These are phyloP conservation scores for Pseudogymnoascus sp. DNA, from an alignment of 2,329 filamentous ascomycete genomes.

Conservation along the genomic window DNA sequence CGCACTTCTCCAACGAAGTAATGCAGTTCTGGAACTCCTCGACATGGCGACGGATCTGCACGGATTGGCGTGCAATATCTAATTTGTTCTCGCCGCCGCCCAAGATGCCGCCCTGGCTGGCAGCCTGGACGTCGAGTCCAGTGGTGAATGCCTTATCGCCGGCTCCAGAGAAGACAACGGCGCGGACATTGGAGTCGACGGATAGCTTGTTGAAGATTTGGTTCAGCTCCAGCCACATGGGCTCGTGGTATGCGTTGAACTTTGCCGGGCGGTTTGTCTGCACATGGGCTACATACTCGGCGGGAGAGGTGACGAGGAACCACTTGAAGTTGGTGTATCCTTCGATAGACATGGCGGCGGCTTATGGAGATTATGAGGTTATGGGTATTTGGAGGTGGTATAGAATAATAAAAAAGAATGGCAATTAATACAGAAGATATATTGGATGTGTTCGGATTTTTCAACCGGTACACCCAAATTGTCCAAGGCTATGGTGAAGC, in stretches of 20 bases:
- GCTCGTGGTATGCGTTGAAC: conserved; percentile 77
- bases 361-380: not conserved
- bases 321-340: conserved; percentile 46
- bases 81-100: conserved; percentile 21
- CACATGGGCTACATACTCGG: conserved; percentile 72
- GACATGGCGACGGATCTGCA: conserved; percentile 57
- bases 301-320: conserved; percentile 66
- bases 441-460: not conserved
- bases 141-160: conserved; percentile 79
- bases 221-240: conserved; percentile 80
- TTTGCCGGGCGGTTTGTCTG: conserved; percentile 83
- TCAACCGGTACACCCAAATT: not conserved
- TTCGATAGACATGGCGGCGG: not conserved
- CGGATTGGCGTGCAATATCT: conserved; percentile 59
- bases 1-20: conserved; percentile 68
- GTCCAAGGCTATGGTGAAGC: not conserved
- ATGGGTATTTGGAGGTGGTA: not conserved
- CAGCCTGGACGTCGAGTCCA: conserved; percentile 74
- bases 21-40: conserved; percentile 74
- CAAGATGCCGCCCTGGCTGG: conserved; percentile 43
- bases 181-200: conserved; percentile 61
- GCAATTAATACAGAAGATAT: not conserved
- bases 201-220: conserved; percentile 65
- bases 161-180: conserved; percentile 69
- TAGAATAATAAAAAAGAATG: not conserved